These are phyloP conservation scores for Wickerhamiella spandovensis DNA, from an alignment of 805 yeast species.

Conservation along the genomic window DNA sequence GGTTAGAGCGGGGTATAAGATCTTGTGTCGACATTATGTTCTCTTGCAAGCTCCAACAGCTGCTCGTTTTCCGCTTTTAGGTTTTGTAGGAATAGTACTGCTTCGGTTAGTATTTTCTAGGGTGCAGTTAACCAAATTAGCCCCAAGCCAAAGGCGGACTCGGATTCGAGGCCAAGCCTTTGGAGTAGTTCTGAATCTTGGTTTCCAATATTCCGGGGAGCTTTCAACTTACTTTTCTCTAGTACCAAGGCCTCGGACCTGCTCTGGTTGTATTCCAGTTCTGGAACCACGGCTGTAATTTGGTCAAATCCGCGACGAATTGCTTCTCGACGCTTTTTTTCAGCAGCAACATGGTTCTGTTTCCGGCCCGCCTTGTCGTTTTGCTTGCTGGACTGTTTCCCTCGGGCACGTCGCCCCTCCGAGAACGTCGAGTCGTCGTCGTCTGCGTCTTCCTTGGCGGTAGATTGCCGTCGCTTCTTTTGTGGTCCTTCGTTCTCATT, in stretches of 20 bases:
- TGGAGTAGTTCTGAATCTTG: too few relatives aligned
- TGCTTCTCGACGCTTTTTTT: conserved; percentile 75
- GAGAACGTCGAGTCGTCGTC: neutral
- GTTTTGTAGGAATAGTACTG: conserved; percentile 22
- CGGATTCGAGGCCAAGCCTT: too few relatives aligned
- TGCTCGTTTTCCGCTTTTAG: conserved; percentile 22
- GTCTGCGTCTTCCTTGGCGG: neutral
- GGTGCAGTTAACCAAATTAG: too few relatives aligned
- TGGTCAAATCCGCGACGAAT: conserved; percentile 72
- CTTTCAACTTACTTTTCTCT: conserved; percentile 30
- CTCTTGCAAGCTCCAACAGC: conserved; percentile 8
- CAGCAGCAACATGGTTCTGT: conserved; percentile 64
- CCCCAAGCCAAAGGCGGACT: too few relatives aligned
- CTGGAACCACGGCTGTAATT: conserved; percentile 64
- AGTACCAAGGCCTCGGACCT: conserved; percentile 70
- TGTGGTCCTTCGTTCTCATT: neutral
- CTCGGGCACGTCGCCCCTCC: neutral
- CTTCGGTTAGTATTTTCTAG: conserved; percentile 8
- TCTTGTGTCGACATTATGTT: neutral
- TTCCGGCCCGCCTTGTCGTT: conserved; percentile 7
- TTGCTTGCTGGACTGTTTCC: neutral
- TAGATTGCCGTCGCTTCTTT: neutral
- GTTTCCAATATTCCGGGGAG: neutral
- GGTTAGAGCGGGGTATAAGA: neutral
- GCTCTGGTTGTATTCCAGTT: conserved; percentile 50